Evolutionary conservation across 2,329 filamentous ascomycete species (phyloP), one percentile per base, ranked within the genome.

Genomic region (Apiospora aurea): DNA sequence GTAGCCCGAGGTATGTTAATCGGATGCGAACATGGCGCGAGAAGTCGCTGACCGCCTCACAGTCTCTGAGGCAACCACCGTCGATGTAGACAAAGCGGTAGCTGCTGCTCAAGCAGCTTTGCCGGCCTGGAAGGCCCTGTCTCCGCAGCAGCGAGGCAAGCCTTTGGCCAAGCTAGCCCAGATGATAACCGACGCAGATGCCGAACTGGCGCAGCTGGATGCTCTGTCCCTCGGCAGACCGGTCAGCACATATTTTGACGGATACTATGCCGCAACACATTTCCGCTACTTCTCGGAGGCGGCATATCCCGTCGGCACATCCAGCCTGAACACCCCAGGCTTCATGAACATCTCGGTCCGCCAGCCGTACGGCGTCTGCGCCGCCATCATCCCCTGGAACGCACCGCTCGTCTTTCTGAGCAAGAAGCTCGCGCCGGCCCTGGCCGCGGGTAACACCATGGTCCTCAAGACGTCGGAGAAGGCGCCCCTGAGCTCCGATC

Each of bases 361-460:
- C 44, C 71, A 74, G 72, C 73, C 73, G 10, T 73, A 71, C 67
- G 73, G 73, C 21, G 73, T 74, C 14, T 71, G 70, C 72, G 73
- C 71, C 41, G 71, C 71, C 64, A 73, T 74, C 70, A 74, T 74
- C 73, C 93, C 93, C 11, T 96, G 93, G 92, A 96, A 96, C 80
- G 94, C 92, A 75, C 93, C 94, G 1, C 85, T 96, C 1, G 86
- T 87, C 26, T 95, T 95, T 89, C 92, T 92, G 21, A 90, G 90
- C 6, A 93, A 92, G 91, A 94, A 94, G 79, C 86, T 95, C 75
- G 93, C 91, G 26, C 93, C 93, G 18, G 90, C 90, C n/a, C 79
- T 92, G 57, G 88, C 89, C 69, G 88, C 88, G 74, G 90, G 90
- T 72, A 92, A 92, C 81, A 89, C 89, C 2, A 83, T 92, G 69